Percentiles rank a stretch among this genome's conserved stretches.
These are phyloP conservation scores for Chalciporus sp. DNA, from an alignment of 1,284 basidiomycete species.

Conservation along the genomic window DNA sequence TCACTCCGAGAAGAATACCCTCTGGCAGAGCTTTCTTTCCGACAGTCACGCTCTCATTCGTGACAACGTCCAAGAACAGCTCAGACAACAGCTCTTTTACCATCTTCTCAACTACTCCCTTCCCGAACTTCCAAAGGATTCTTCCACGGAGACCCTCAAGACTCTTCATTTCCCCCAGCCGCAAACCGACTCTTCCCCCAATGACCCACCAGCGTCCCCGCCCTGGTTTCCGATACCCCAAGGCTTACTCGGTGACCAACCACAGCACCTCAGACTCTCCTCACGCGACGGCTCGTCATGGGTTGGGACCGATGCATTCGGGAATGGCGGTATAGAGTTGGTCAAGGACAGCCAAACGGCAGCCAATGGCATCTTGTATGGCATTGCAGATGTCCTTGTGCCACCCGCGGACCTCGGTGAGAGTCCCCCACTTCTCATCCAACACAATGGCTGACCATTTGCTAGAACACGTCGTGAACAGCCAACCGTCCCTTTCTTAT, in stretches of 20 bases:
- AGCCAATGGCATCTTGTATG: slow-evolving; percentile 79
- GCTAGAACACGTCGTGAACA: slow-evolving; percentile 46
- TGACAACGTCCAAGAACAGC: slow-evolving; percentile 85
- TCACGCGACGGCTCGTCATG: slow-evolving; percentile 51
- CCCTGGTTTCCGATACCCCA: slow-evolving; percentile 86
- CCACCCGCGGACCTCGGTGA: slow-evolving; percentile 78
- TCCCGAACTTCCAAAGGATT: slow-evolving; percentile 45
- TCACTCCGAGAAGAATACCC: slow-evolving; percentile 42
- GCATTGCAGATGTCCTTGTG: slow-evolving; percentile 75
- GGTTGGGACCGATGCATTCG: slow-evolving; percentile 75
- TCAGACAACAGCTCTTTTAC: slow-evolving; percentile 93
- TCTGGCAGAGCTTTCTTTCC: slow-evolving; percentile 52
- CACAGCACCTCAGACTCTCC: slow-evolving; percentile 78
- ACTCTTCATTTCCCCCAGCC: slow-evolving; percentile 76
- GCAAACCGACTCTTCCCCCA: slow-evolving; percentile 54
- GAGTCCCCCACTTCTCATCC: slow-evolving; percentile 21
- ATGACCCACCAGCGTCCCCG: slow-evolving; percentile 70
- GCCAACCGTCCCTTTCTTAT: slow-evolving; percentile 67
- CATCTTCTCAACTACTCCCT: slow-evolving; percentile 91
- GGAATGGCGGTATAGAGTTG: slow-evolving; percentile 65
- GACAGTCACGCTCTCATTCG: slow-evolving; percentile 40
- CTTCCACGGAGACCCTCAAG: slow-evolving; percentile 46
- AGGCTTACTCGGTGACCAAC: slow-evolving; percentile 79
- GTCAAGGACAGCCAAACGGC: slow-evolving; percentile 59
- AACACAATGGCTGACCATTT: slow-evolving; percentile 2